Evolutionary conservation across 2,329 filamentous ascomycete species (phyloP), one percentile per base, ranked within the genome.

Genomic region (Aureobasidium namibiae): DNA sequence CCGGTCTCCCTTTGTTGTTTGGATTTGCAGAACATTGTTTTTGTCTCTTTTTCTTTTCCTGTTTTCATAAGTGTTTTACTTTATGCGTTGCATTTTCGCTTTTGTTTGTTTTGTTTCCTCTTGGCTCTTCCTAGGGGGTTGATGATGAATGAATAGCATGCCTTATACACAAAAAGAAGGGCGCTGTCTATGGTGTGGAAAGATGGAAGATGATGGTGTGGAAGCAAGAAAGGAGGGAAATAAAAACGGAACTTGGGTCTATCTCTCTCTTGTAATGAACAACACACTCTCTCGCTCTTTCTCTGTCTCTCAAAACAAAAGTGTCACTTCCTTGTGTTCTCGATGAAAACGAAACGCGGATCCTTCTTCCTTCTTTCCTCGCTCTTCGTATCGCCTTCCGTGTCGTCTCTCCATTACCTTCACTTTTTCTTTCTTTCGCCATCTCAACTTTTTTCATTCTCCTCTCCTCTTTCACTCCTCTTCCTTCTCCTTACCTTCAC

Each of bases 11-110:
- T 4, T 52, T 50, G 48, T 46, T 59, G 34, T 59, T 49, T 59
- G 33, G 36, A 39, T 58, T 48, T 49, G 46, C 48, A 52, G 34
- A 52, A 52, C 48, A 52, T 52, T 52, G 48, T 39, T 52, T 39
- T 38, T 52, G n/a, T n/a, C 33, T 26, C 18, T 45, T 34, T 41
- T 44, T 21, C 24, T 41, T 33, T 45, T 42, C n/a, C n/a, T n/a
- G n/a, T n/a, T n/a, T n/a, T n/a, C n/a, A 16, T 34, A 14, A 18
- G 14, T 38, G 24, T 57, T 11, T 24, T 38, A 26, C 5, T 18
- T 16, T 38, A 45, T 45, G n/a, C n/a, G n/a, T n/a, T n/a, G n/a
- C n/a, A n/a, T 18, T 42, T 7, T 13, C 14, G 14, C 38, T 23
- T 60, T 60, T 34, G 21, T 21, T 36, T 29, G 29, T 38, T 54